Base-by-base conservation (phyloP, 495 filamentous ascomycete genomes). In the Terfezia claveryi region DNA sequence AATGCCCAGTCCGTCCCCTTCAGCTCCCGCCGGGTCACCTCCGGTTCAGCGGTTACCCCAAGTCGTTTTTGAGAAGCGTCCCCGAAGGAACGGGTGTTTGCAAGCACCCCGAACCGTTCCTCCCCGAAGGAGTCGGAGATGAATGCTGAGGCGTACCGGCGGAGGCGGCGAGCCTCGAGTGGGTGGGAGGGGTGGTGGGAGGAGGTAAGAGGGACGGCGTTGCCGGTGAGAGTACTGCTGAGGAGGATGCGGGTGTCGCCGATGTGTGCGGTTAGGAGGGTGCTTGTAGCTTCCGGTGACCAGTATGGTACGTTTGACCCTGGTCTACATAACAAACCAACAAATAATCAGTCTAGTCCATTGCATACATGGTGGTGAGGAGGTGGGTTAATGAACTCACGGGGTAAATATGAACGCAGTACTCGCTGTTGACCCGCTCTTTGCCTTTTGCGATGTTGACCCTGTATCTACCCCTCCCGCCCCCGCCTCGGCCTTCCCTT, bases 81-180 rank as follows among this genome's bases (percentile, higher is more conserved):
- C 36, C 91, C 91, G 61, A 98, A 95, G 2, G 88, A 74, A 7
- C 91, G 83, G 9, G 84, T 89, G 69, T 98, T 98, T 61, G 91
- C 91, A 0, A 98, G 77, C 0, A 89, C 87, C 53, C 79, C 79
- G 70, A 98, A 87, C 57, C 91, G 86, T 66, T 96, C 92, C 67
- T 98, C 92, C 62, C 91, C 91, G 63, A 96, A 96, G 14, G 85
- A 91, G 66, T 98, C 91, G 0, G 89, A 93, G 23, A 92, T 79
- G 60, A 98, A 88, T 0, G 81, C 83, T 14, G 82, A 72, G 11
- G 86, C 85, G 62, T 83, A 95, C 53, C 88, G 82, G 6, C 87
- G 80, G 37, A 98, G 75, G 23, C 91, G 78, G 53, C 76, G 79
- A 11, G 82, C 79, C 69, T 98, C 91, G 54, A 77, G 70, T 0